Base-by-base conservation (phyloP, 495 filamentous ascomycete genomes). In the Talaromyces ruber region DNA sequence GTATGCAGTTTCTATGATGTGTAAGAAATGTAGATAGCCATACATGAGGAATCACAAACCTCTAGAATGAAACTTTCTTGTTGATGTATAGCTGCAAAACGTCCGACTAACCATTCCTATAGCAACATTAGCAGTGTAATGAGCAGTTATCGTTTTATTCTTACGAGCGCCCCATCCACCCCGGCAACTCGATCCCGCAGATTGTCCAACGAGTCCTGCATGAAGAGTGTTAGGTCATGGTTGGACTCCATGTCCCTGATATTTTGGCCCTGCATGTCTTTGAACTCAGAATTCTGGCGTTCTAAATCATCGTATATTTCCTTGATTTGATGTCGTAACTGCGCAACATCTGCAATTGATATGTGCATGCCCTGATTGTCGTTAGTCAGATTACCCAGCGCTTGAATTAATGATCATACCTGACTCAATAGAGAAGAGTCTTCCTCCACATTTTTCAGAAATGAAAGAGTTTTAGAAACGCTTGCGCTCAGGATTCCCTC, bases 351-450 rank as follows among this genome's bases (percentile, higher is more conserved):
- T n/a, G 26, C 52, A 14, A 72, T 69, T 5, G 71, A 67, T 54
- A 69, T 73, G 47, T 58, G 70, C 29, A 82, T 64, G 34, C 70
- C 64, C 79, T 81, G 1, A 14, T 61, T n/a, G n/a, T 67, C 7
- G 65, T 59, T n/a, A 16, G 53, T 21, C 16, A 4, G 6, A 4
- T 34, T 32, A 3, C 8, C 25, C 37, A 11, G 6, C 4, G 32
- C n/a, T 29, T 30, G 4, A 4, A 58, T 30, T 6, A 12, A 43
- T 0, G 45, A n/a, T 18, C 62, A 45, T 43, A 81, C 79, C 65
- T 75, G 66, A 45, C 67, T 71, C 28, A 84, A 68, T 0, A 6
- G 29, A 9, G 56, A 64, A 1, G 67, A 59, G n/a, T 72, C 66
- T 8, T 43, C 61, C 12, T 71, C 73, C 5, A 76, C 28, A 6